These are phyloP conservation scores for Colletotrichum eremochloae DNA, from an alignment of 2,329 filamentous ascomycete species.

Conservation along the genomic window DNA sequence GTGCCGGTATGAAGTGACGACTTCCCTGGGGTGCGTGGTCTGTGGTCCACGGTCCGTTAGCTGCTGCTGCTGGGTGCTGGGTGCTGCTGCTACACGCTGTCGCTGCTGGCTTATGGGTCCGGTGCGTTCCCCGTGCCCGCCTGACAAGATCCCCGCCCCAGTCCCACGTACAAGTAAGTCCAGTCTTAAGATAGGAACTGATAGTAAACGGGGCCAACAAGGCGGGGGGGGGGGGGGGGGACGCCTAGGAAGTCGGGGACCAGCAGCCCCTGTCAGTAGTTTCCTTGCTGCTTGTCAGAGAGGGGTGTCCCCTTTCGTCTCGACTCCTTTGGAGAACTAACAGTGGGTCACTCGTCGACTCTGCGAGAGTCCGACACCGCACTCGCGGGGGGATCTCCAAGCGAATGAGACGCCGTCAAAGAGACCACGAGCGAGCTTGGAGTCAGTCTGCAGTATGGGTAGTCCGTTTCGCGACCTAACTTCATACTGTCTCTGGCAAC, in stretches of 20 bases:
- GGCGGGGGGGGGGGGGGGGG: constrained; percentile 24
- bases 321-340: constrained; percentile 1
- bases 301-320: background rate
- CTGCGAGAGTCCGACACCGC: constrained; percentile 17
- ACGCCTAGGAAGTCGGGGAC: constrained; percentile 32
- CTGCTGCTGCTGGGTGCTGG: background rate
- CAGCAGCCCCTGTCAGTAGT: constrained; percentile 37
- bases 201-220: constrained; percentile 27
- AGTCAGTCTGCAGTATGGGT: constrained; percentile 31
- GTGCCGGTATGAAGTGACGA: constrained; percentile 35
- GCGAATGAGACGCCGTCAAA: constrained; percentile 56
- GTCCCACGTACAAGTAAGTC: constrained; percentile 13
- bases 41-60: constrained; percentile 28
- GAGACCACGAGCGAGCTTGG: constrained; percentile 52
- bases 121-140: constrained; percentile 18
- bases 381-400: constrained; percentile 26
- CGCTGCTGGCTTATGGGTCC: constrained; percentile 16
- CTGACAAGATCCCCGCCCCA: constrained; percentile 30
- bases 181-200: constrained; percentile 32
- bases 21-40: constrained; percentile 23
- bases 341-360: constrained; percentile 12
- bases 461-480: constrained; percentile 20
- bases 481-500: constrained; percentile 36
- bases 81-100: constrained; percentile 18
- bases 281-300: constrained; percentile 37